Percentiles rank a stretch among this genome's conserved stretches.
phyloP scores from a whole-genome alignment of 2,329 filamentous ascomycete genomes.

The Aspergillus felis region DNA sequence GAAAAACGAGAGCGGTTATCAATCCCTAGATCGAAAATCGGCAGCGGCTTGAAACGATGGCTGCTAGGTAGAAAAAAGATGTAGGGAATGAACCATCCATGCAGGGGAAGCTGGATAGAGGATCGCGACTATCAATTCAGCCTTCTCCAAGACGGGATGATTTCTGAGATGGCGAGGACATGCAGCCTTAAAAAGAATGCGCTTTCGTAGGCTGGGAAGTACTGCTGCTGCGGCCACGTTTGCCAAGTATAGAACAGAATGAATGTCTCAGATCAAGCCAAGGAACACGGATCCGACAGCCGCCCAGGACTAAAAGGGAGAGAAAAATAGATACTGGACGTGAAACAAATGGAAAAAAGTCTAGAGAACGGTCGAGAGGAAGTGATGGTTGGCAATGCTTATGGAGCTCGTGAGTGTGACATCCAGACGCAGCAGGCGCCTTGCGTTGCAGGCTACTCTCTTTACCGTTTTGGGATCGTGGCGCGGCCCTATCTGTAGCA shows the following conservation, averaged over 20 bases:
- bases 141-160: background rate
- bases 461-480: background rate
- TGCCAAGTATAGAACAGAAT: slow-evolving; percentile 3
- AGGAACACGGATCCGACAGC: background rate
- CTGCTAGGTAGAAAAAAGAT: background rate
- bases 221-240: slow-evolving; percentile 9
- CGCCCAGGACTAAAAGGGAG: background rate
- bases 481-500: background rate
- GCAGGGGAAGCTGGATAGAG: background rate
- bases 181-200: background rate
- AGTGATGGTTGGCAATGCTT: background rate
- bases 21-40: background rate
- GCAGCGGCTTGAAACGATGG: background rate
- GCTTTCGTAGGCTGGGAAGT: background rate
- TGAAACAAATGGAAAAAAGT: background rate
- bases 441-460: background rate
- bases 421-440: background rate
- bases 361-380: background rate
- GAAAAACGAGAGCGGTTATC: background rate
- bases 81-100: background rate
- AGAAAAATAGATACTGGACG: background rate
- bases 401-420: background rate
- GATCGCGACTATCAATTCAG: background rate
- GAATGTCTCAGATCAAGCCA: background rate
- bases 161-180: background rate